These are phyloP conservation scores for Pythium phragmitis DNA, from an alignment of 352 stramenopile species.

Conservation along the genomic window DNA sequence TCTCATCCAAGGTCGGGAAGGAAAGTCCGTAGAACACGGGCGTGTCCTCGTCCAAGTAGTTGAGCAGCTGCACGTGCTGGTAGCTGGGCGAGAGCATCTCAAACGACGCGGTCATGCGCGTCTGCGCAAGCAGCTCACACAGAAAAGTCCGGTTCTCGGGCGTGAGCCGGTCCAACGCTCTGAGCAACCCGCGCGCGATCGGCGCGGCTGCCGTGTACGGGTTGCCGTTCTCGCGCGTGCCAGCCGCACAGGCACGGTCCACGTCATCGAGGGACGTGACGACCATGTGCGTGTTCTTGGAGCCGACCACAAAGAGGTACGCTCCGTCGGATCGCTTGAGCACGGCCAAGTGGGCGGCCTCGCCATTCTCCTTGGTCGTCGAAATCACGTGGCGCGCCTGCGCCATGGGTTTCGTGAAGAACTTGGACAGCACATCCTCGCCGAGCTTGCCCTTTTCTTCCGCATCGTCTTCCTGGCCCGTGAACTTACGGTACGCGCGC, in stretches of 20 bases:
- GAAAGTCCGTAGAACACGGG: conserved; percentile 82
- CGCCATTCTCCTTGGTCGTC: conserved; percentile 80
- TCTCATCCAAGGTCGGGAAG: conserved; percentile 40
- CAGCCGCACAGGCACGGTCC: conserved; percentile 28
- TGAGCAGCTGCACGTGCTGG: conserved; percentile 76
- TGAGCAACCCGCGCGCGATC: conserved; percentile 52
- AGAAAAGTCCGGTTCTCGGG: conserved; percentile 41
- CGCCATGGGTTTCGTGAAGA: conserved; percentile 63
- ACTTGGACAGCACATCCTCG: conserved; percentile 58
- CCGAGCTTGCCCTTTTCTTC: conserved; percentile 34
- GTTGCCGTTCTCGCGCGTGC: conserved; percentile 29
- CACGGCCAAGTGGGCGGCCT: conserved; percentile 69
- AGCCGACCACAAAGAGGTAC: conserved; percentile 73
- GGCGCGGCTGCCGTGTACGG: conserved; percentile 50
- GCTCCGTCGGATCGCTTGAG: conserved; percentile 62
- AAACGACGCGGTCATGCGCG: conserved; percentile 70
- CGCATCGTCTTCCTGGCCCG: conserved; percentile 75
- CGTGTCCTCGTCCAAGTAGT: conserved; percentile 65
- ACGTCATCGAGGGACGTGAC: conserved; percentile 52
- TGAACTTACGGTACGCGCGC: conserved; percentile 80
- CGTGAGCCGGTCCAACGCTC: conserved; percentile 38
- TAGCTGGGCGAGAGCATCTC: conserved; percentile 70
- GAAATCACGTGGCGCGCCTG: conserved; percentile 56
- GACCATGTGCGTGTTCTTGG: conserved; percentile 81
- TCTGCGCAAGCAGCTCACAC: conserved; percentile 79